Evolutionary conservation across 495 filamentous ascomycete genomes (phyloP).

Genomic region (Penicillium maclennaniae): DNA sequence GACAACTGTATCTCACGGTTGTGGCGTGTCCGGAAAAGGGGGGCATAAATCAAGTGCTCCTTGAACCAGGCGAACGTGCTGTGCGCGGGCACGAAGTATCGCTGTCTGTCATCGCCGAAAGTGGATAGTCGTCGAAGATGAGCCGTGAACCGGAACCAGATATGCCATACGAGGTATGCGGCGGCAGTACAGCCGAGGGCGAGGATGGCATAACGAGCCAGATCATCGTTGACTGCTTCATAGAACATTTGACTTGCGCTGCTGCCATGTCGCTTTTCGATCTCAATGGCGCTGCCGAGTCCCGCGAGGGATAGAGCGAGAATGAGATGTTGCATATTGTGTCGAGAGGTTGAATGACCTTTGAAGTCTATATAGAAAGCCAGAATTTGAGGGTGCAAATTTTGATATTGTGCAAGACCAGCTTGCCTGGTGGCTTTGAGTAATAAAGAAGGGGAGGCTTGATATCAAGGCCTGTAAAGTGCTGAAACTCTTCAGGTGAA

Average conservation of each 20-base stretch:
- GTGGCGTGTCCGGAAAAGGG: conserved; percentile 75
- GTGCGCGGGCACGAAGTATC: conserved; percentile 53
- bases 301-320: conserved; percentile 27
- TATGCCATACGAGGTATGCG: conserved; percentile 49
- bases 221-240: conserved; percentile 36
- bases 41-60: conserved; percentile 77
- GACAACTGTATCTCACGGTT: conserved; percentile 82
- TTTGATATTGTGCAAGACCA: conserved; percentile 17
- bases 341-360: not conserved
- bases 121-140: conserved; percentile 73
- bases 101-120: conserved; percentile 66
- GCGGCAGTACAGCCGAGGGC: conserved; percentile 50
- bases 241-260: conserved; percentile 22
- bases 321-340: conserved; percentile 13
- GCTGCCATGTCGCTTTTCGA: conserved; percentile 25
- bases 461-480: conserved; percentile 5
- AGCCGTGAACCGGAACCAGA: conserved; percentile 46
- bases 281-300: conserved; percentile 24
- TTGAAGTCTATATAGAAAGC: not conserved
- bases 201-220: conserved; percentile 39
- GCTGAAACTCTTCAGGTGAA: not conserved
- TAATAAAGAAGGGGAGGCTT: not conserved
- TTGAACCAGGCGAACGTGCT: conserved; percentile 62
- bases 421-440: conserved; percentile 14
- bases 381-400: not conserved